Percentiles rank a stretch among this genome's conserved stretches.
phyloP scores from a whole-genome alignment of 1,284 basidiomycete species.

The Cryptococcus jaspeensis region DNA sequence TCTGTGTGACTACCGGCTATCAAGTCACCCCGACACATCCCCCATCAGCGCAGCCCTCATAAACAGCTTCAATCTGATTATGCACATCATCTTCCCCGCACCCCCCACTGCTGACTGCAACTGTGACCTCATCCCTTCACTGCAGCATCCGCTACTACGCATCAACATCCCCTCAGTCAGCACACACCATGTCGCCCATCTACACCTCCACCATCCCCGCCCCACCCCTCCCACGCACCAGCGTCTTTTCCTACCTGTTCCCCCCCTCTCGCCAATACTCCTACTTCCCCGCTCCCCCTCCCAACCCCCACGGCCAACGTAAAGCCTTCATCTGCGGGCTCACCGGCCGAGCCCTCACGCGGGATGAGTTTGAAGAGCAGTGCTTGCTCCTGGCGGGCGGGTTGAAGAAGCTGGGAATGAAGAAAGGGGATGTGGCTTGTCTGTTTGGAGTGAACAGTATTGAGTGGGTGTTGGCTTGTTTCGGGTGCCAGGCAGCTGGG shows the following conservation, averaged over 20 bases:
- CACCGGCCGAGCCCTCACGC: slow-evolving; percentile 60
- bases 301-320: slow-evolving; percentile 36
- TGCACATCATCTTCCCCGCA: too few relatives aligned
- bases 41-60: too few relatives aligned
- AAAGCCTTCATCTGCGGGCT: slow-evolving; percentile 66
- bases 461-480: slow-evolving; percentile 62
- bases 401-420: slow-evolving; percentile 46
- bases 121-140: too few relatives aligned
- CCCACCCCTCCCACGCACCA: slow-evolving; percentile 34
- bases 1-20: too few relatives aligned
- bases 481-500: slow-evolving; percentile 54
- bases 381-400: slow-evolving; percentile 61
- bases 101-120: too few relatives aligned
- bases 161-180: too few relatives aligned
- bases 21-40: too few relatives aligned
- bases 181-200: slow-evolving; percentile 20
- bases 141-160: too few relatives aligned
- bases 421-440: slow-evolving; percentile 38
- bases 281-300: slow-evolving; percentile 13
- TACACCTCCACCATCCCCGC: slow-evolving; percentile 24
- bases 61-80: too few relatives aligned
- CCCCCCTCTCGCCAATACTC: slow-evolving; percentile 14
- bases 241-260: slow-evolving; percentile 40
- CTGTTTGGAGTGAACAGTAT: slow-evolving; percentile 58
- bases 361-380: slow-evolving; percentile 59